A percentile compares a stretch with the other conserved stretches of the same genome.
Evolutionary conservation across 129 eudicot species (phyloP).

Genomic region (Chrysanthemum lavandulifolium): DNA sequence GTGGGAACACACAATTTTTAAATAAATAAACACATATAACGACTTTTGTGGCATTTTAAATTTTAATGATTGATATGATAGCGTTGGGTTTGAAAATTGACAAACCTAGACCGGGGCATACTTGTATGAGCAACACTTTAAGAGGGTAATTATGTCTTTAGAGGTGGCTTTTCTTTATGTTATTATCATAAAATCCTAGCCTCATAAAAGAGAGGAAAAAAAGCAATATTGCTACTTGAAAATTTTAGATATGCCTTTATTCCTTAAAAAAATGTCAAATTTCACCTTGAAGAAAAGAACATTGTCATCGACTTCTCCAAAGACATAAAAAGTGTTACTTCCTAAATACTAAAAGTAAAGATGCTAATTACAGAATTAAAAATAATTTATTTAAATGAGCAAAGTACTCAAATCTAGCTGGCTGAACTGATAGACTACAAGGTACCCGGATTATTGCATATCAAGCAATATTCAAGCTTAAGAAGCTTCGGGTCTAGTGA

Average conservation of each 20-base stretch:
- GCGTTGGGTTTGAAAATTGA: not conserved
- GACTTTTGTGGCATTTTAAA: conserved; percentile 23
- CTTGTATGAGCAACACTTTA: not conserved
- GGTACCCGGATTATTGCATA: too few species aligned
- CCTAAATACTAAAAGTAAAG: not conserved
- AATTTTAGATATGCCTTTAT: conserved; percentile 16
- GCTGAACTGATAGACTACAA: too few species aligned
- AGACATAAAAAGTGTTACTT: not conserved
- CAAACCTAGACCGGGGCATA: too few species aligned
- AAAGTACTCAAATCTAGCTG: too few species aligned
- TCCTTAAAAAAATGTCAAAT: conserved; percentile 1
- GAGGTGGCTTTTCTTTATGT: not conserved
- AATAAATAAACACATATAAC: conserved; percentile 14
- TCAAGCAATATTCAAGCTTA: too few species aligned
- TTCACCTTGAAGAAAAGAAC: conserved; percentile 12
- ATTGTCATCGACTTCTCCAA: conserved; percentile 8
- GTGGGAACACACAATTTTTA: not conserved
- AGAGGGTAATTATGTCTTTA: conserved; percentile 23
- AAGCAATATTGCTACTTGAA: conserved; percentile 14
- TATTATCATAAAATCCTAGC: conserved; percentile 15
- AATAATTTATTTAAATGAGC: not conserved
- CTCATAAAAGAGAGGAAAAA: conserved; percentile 28
- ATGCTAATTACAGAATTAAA: not conserved
- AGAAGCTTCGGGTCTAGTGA: too few species aligned
- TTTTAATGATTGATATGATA: not conserved